Conservation (phyloP, 2,329 filamentous ascomycete species). For the Scolecobasidium constrictum region DNA sequence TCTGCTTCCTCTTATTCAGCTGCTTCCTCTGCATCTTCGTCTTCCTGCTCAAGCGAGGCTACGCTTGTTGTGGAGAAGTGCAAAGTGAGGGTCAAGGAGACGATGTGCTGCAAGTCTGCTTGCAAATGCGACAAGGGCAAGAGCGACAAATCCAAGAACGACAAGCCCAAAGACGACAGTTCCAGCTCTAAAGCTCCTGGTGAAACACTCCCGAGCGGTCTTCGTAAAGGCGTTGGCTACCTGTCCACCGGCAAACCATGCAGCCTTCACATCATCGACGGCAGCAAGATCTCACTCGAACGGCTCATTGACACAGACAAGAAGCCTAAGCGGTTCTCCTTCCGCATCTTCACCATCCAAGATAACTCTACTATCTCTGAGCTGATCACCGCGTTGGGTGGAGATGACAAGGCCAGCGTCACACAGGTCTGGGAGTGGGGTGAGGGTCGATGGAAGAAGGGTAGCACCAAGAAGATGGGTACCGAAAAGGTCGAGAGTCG, state of each 20-base stretch:
- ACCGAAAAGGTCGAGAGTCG: background rate
- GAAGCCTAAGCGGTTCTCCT: background rate
- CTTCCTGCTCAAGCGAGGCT: too few species aligned
- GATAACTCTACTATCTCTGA: slow-evolving; percentile 8
- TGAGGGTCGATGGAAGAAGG: slow-evolving; percentile 10
- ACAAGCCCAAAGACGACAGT: too few species aligned
- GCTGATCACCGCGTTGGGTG: slow-evolving; percentile 9
- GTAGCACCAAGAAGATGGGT: slow-evolving; percentile 4
- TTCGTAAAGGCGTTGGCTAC: background rate
- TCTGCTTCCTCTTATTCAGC: too few species aligned
- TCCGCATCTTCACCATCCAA: slow-evolving; percentile 8
- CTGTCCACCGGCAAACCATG: background rate
- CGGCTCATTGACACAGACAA: background rate
- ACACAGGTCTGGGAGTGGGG: slow-evolving; percentile 12
- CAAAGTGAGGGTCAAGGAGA: too few species aligned
- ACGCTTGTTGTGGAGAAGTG: too few species aligned
- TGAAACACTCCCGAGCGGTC: background rate
- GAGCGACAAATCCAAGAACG: too few species aligned
- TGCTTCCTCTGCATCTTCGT: too few species aligned
- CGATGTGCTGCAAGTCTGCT: too few species aligned
- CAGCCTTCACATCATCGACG: slow-evolving; percentile 3
- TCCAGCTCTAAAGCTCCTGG: background rate
- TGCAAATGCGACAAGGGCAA: too few species aligned
- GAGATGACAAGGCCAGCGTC: slow-evolving; percentile 7
- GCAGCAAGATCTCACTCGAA: background rate